Evolutionary conservation across 306 rosid genomes (phyloP).

Genomic region (Arachis hypogaea): DNA sequence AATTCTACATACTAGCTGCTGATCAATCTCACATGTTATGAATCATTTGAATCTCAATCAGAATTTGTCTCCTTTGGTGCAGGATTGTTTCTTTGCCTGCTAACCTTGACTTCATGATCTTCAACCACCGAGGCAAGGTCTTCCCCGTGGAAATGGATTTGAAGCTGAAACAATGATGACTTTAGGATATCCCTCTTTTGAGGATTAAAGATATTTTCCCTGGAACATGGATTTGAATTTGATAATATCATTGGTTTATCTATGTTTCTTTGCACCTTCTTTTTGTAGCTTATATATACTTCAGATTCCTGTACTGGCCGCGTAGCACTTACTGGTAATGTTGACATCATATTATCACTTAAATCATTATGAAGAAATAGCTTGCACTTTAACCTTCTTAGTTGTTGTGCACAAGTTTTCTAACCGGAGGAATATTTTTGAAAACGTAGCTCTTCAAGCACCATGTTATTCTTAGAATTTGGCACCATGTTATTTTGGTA

Average conservation of each 20-base stretch:
- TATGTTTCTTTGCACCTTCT: constrained; percentile 11
- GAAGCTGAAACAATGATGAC: constrained; percentile 65
- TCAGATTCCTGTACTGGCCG: constrained; percentile 17
- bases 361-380: constrained; percentile 4
- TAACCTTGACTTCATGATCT: constrained; percentile 80
- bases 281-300: constrained; percentile 17
- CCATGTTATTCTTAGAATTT: too few relatives aligned
- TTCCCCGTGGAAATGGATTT: constrained; percentile 58
- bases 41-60: constrained; percentile 13
- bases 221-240: constrained; percentile 8
- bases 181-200: not conserved
- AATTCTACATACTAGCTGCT: not conserved
- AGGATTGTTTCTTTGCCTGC: constrained; percentile 81
- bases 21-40: constrained; percentile 8
- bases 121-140: constrained; percentile 81
- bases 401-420: too few relatives aligned
- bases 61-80: constrained; percentile 45
- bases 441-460: too few relatives aligned
- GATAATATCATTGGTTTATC: constrained; percentile 37
- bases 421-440: too few relatives aligned
- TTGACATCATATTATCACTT: constrained; percentile 6
- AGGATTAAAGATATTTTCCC: constrained; percentile 20
- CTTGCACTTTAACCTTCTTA: constrained; percentile 2
- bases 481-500: too few relatives aligned
- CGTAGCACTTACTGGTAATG: constrained; percentile 28